Percentiles rank a stretch among this genome's conserved stretches.
phyloP scores from a whole-genome alignment of 371 early-diverging fungal genomes.

The Phascolomyces articulosus region DNA sequence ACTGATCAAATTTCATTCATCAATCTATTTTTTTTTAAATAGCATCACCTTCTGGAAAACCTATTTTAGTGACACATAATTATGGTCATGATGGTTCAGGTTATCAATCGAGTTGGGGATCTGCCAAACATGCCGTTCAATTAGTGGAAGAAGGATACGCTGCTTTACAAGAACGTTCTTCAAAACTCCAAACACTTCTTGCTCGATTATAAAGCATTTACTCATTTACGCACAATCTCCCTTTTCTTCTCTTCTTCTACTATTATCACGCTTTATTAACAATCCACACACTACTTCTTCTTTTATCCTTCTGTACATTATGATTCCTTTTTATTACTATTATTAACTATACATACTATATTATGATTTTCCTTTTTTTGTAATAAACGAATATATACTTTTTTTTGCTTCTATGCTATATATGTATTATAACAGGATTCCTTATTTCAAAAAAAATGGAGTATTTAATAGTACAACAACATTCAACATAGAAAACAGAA shows the following conservation, averaged over 20 bases:
- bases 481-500: too few species aligned
- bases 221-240: background rate
- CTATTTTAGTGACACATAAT: conserved; percentile 65
- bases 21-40: background rate
- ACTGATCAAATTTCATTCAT: background rate
- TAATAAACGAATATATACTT: too few species aligned
- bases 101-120: conserved; percentile 78
- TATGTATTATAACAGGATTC: too few species aligned
- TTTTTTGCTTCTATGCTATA: too few species aligned
- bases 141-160: conserved; percentile 47
- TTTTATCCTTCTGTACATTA: background rate
- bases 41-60: conserved; percentile 40
- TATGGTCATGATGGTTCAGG: conserved; percentile 75
- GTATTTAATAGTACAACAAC: too few species aligned
- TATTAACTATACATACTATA: background rate
- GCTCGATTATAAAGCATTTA: conserved; percentile 8
- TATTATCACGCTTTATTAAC: too few species aligned
- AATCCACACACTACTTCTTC: too few species aligned
- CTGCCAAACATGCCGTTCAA: conserved; percentile 50
- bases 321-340: background rate
- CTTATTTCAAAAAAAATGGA: too few species aligned
- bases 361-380: too few species aligned
- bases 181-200: conserved; percentile 14
- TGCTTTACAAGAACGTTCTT: conserved; percentile 10
- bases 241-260: background rate